These are phyloP conservation scores for Escallonia rubra DNA, from an alignment of 129 eudicot species.

Conservation along the genomic window DNA sequence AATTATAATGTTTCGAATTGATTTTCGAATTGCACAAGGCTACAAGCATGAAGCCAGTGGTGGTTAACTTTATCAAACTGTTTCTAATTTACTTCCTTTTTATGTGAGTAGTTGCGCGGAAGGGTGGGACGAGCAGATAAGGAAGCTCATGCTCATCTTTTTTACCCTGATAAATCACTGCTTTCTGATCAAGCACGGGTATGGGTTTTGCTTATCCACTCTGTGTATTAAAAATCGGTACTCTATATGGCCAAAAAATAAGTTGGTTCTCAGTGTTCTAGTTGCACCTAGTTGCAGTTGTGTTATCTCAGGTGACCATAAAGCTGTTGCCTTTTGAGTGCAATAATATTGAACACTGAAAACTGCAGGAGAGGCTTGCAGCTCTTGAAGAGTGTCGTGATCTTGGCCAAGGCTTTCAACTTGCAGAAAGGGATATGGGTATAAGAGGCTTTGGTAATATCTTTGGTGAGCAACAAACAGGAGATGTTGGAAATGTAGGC, in stretches of 20 bases:
- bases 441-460: constrained; percentile 97
- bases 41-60: no score
- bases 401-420: constrained; percentile 98
- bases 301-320: no score
- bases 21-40: no score
- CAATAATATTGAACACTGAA: no score
- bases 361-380: constrained; percentile 73
- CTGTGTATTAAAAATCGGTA: background rate
- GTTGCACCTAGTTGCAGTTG: background rate
- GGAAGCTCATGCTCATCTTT: constrained; percentile 92
- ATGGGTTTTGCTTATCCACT: constrained; percentile 7
- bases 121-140: constrained; percentile 97
- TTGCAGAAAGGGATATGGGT: constrained; percentile 97
- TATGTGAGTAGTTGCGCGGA: constrained; percentile 63
- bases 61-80: no score
- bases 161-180: constrained; percentile 80
- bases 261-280: background rate
- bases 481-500: constrained; percentile 92
- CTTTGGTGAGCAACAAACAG: constrained; percentile 97
- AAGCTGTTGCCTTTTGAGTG: no score
- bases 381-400: constrained; percentile 98
- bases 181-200: constrained; percentile 90
- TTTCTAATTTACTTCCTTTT: constrained; percentile 8
- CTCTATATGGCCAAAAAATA: background rate
- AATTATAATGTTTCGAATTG: no score